Evolutionary conservation across 2,329 filamentous ascomycete genomes (phyloP).

Genomic region (Ascochyta rabiei): DNA sequence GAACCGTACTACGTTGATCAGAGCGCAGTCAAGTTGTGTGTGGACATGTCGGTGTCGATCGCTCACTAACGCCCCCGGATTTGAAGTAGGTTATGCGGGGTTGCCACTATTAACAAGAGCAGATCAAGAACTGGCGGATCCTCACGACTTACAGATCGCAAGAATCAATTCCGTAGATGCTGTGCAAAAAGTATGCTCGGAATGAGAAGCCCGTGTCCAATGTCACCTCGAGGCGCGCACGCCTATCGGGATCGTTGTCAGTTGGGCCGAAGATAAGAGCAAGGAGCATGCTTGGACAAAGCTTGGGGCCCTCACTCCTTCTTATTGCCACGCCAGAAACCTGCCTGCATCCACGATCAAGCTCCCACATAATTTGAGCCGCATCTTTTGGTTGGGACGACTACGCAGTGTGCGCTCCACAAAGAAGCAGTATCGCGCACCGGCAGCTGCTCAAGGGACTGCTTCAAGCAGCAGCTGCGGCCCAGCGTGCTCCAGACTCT

Average conservation of each 20-base stretch:
- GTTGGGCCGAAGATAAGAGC: constrained; percentile 10
- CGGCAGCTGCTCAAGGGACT: neutral
- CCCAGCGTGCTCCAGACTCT: neutral
- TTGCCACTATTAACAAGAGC: constrained; percentile 5
- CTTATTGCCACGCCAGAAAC: neutral
- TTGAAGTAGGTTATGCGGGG: constrained; percentile 5
- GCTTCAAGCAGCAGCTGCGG: too few species aligned
- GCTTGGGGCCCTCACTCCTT: neutral
- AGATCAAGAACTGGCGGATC: neutral
- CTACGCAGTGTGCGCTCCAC: constrained; percentile 1
- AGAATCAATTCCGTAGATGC: neutral
- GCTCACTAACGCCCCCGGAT: constrained; percentile 9
- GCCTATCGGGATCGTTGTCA: neutral
- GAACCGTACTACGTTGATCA: constrained; percentile 3
- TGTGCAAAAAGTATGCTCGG: neutral
- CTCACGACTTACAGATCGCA: neutral
- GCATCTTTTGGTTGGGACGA: neutral
- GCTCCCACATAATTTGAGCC: constrained; percentile 4
- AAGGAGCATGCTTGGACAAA: constrained; percentile 1
- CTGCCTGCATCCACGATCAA: too few species aligned
- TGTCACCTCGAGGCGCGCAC: too few species aligned
- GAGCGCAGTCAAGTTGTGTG: constrained; percentile 1
- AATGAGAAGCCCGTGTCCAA: too few species aligned
- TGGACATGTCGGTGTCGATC: constrained; percentile 8
- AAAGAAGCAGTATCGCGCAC: neutral